A percentile compares a stretch with the other conserved stretches of the same genome.
These are phyloP conservation scores for Myriosclerotinia duriaeana DNA, from an alignment of 2,329 filamentous ascomycete species.

Conservation along the genomic window DNA sequence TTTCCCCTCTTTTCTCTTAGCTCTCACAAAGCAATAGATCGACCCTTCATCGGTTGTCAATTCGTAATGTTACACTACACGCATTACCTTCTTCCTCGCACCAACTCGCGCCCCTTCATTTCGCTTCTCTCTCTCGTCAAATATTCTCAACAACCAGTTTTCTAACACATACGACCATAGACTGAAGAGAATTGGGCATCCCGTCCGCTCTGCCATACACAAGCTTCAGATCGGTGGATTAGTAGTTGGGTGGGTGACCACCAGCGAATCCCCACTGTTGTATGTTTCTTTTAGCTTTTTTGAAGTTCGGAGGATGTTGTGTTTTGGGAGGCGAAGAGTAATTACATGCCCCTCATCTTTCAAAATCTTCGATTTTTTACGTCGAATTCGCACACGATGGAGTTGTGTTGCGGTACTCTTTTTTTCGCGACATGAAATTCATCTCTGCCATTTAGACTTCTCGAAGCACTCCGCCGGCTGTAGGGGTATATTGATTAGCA, in stretches of 20 bases:
- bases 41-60: neutral
- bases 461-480: neutral
- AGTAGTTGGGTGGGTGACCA: conserved; percentile 1
- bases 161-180: neutral
- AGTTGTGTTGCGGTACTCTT: neutral
- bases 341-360: too few relatives aligned
- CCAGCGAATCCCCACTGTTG: conserved; percentile 1
- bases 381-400: too few relatives aligned
- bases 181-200: conserved; percentile 4
- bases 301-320: neutral
- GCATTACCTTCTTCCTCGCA: neutral
- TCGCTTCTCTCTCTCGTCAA: neutral
- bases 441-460: neutral
- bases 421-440: neutral
- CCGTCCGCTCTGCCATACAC: conserved; percentile 5
- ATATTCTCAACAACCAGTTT: neutral
- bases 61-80: neutral
- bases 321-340: neutral
- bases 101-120: neutral
- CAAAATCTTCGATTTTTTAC: too few relatives aligned
- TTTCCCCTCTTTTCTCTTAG: too few relatives aligned
- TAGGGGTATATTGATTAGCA: neutral
- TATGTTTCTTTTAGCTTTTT: neutral
- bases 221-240: conserved; percentile 3
- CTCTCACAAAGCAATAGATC: too few relatives aligned